Evolutionary conservation across 495 filamentous ascomycete species (phyloP).

Genomic region (Umbilicaria muhlenbergii): DNA sequence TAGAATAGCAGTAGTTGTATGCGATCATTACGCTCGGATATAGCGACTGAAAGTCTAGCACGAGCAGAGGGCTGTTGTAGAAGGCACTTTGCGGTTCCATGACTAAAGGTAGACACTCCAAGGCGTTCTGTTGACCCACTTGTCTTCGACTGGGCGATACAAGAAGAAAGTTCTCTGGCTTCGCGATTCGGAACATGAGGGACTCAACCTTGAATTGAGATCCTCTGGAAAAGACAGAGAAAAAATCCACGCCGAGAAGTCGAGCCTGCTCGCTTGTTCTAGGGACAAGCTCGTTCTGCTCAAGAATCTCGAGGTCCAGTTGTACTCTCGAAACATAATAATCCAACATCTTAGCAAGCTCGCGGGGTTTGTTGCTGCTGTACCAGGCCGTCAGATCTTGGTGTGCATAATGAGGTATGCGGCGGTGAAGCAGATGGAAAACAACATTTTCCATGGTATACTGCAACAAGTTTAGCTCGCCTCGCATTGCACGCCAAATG

Average conservation of each 20-base stretch:
- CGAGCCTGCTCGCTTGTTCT: constrained; percentile 91
- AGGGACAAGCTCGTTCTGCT: constrained; percentile 74
- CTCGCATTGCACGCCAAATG: constrained; percentile 90
- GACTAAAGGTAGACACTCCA: constrained; percentile 88
- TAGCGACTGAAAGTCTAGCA: constrained; percentile 89
- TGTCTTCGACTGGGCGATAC: constrained; percentile 83
- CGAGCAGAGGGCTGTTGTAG: constrained; percentile 76
- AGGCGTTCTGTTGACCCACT: constrained; percentile 83
- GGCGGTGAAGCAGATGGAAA: constrained; percentile 80
- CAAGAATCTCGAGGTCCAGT: constrained; percentile 79
- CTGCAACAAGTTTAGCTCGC: constrained; percentile 76
- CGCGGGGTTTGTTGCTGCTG: constrained; percentile 42
- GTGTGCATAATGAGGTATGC: constrained; percentile 79
- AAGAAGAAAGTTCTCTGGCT: constrained; percentile 86
- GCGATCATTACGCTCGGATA: constrained; percentile 98
- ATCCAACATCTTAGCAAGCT: constrained; percentile 59
- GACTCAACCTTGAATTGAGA: constrained; percentile 98
- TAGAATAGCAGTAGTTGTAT: constrained; percentile 98
- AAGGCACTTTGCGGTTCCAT: constrained; percentile 97
- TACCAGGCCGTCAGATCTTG: constrained; percentile 72
- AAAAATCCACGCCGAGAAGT: constrained; percentile 88
- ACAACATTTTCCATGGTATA: constrained; percentile 96
- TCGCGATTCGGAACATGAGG: constrained; percentile 96
- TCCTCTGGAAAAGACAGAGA: constrained; percentile 81
- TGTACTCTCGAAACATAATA: constrained; percentile 67